Base-by-base conservation (phyloP, 179 eudicot species). In the Vitellaria paradoxa region DNA sequence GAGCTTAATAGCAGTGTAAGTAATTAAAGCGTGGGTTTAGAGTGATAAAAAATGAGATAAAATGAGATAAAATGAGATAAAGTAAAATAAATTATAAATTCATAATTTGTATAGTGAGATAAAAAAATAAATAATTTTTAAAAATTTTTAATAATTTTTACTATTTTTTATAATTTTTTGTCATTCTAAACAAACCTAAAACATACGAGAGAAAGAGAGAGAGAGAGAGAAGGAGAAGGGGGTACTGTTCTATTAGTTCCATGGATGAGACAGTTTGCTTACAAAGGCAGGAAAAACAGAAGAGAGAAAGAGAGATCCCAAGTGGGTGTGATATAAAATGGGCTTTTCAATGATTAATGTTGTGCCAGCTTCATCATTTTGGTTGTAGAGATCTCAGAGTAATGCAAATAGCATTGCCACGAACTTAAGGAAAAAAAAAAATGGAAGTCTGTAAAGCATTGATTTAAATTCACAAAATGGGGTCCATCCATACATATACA, bases 251-350 rank as follows among this genome's bases (percentile, higher is more conserved):
- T 50, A 66, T 20, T 50, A 14, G 23, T 30, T 30, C 37, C 1
- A 30, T 30, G 37, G 37, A 30, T 30, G 37, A 30, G 37, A 40
- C 17, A 9, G 70, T 66, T 66, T 42, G 70, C 70, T 66, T 66
- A 50, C 0, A n/a, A 66, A 66, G 50, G 70, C 50, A 66, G 70
- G 47, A 66, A 66, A 66, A 40, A 66, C 70, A 66, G 70, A 66
- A 18, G 70, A 42, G 37, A 30, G 37, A n/a, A n/a, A 30, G 37
- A 30, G 37, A 30, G 49, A 66, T 42, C 50, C 13, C 69, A 65
- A 66, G 70, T 66, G 70, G 70, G 70, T 37, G 70, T 40, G 70
- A 18, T 30, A 8, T 14, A 65, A 40, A 7, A 30, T 26, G 14
- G 69, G 50, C 46, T 66, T 66, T 30, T n/a, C 50, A 1, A 37